Evolutionary conservation across 2,329 filamentous ascomycete genomes (phyloP).

Genomic region (Pleoardoris graminearum): DNA sequence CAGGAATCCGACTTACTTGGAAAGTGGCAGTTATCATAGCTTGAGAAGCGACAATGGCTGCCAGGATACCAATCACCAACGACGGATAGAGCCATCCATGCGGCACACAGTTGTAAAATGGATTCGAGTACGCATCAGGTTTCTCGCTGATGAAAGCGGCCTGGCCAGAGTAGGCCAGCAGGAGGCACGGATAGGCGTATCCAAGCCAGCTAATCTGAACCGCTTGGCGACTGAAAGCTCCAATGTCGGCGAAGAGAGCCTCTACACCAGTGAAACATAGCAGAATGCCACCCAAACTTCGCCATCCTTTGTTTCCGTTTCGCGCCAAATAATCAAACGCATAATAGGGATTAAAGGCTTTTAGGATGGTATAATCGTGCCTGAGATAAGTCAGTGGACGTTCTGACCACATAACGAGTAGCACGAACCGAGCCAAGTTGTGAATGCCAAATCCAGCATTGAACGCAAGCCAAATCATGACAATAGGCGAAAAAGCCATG

Average conservation of each 20-base stretch:
- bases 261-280: slow-evolving; percentile 78
- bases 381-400: slow-evolving; percentile 31
- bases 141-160: slow-evolving; percentile 69
- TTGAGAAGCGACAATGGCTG: slow-evolving; percentile 75
- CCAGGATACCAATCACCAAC: slow-evolving; percentile 69
- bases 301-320: slow-evolving; percentile 65
- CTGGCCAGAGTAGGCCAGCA: slow-evolving; percentile 71
- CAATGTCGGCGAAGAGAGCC: slow-evolving; percentile 76
- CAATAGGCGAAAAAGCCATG: slow-evolving; percentile 65
- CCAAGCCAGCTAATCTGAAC: slow-evolving; percentile 74
- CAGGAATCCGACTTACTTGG: slow-evolving; percentile 51
- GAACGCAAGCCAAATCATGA: slow-evolving; percentile 68
- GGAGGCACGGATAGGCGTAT: slow-evolving; percentile 68
- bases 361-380: slow-evolving; percentile 55
- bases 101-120: slow-evolving; percentile 73
- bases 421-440: slow-evolving; percentile 27
- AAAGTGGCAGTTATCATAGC: slow-evolving; percentile 79
- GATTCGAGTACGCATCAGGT: slow-evolving; percentile 67
- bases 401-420: neutral
- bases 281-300: slow-evolving; percentile 69
- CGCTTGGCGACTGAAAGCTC: slow-evolving; percentile 69
- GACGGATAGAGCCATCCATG: slow-evolving; percentile 69
- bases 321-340: slow-evolving; percentile 64
- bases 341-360: slow-evolving; percentile 59
- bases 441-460: slow-evolving; percentile 68